Evolutionary conservation across 768 basidiomycete species (phyloP).

Genomic region (Pisolithus albus): DNA sequence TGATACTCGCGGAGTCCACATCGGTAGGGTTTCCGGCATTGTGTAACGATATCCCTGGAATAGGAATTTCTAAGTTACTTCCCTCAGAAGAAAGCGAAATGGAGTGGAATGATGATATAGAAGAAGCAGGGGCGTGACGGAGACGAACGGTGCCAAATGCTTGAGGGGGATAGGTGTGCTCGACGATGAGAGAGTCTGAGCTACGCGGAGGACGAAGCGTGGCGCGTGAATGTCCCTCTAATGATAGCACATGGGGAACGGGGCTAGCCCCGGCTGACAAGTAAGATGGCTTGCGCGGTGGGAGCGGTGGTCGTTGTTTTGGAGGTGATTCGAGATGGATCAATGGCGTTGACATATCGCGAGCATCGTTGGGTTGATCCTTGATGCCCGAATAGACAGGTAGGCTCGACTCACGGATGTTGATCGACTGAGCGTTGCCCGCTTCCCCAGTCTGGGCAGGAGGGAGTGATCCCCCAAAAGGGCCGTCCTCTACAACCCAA

Average conservation of each 20-base stretch:
- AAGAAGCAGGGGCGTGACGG: constrained; percentile 57
- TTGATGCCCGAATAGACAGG: neutral
- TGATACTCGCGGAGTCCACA: constrained; percentile 49
- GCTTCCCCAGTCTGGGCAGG: constrained; percentile 6
- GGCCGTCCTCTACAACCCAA: constrained; percentile 64
- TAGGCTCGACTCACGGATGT: constrained; percentile 13
- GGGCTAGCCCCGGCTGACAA: constrained; percentile 38
- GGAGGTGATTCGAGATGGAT: constrained; percentile 52
- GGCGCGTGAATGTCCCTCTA: constrained; percentile 10
- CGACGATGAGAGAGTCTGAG: constrained; percentile 47
- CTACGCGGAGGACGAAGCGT: constrained; percentile 27
- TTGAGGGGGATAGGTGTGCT: constrained; percentile 49
- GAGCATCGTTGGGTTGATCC: constrained; percentile 13
- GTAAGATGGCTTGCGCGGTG: constrained; percentile 58
- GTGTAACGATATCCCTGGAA: neutral
- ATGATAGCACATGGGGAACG: constrained; percentile 18
- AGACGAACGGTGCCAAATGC: constrained; percentile 28
- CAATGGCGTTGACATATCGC: constrained; percentile 33
- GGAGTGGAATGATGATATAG: constrained; percentile 78
- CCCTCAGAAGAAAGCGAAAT: constrained; percentile 70
- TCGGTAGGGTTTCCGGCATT: constrained; percentile 31
- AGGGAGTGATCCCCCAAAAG: constrained; percentile 20
- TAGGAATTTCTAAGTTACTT: constrained; percentile 22
- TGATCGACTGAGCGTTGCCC: constrained; percentile 9
- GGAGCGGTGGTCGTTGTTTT: constrained; percentile 50